Base-by-base conservation (phyloP, 2,329 filamentous ascomycete species). In the Cadophora luteo-olivacea region DNA sequence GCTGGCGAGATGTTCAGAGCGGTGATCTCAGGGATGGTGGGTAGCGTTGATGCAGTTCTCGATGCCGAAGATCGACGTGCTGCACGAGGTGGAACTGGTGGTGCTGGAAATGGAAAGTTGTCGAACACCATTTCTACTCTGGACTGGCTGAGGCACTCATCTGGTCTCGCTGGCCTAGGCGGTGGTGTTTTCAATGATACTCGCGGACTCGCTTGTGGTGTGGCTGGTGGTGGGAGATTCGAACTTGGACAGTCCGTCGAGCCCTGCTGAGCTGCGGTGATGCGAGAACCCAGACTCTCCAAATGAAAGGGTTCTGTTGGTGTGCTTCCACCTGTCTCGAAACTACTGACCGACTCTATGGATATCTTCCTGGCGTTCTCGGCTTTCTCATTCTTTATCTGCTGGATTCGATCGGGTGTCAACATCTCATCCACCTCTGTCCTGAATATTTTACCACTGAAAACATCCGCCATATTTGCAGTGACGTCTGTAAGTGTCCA, bases 371-470 rank as follows among this genome's bases (percentile, higher is more conserved):
- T 67, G 32, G 72, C 74, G 29, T 66, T 69, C 16, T 73, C 65
- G 52, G 68, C 62, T 41, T 66, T 64, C 14, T 57, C 63, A 22
- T 69, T 67, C 60, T 72, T 69, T 19, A 79, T 67, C 25, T 79
- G 77, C 71, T 86, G 82, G 29, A 88, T 78, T 48, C 83, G 82
- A 41, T 82, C 81, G 22, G 86, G 83, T 12, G 86, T 85, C 14
- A 89, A 77, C 80, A 88, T 87, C 78, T 90, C 87, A 63, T 88
- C 85, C 0, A 83, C 86, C 69, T 89, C 86, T 64, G 86, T 81
- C 58, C 82, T 82, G 75, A 89, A 88, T 57, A 85, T 80, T 54
- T 84, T 85, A 22, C 84, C 83, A 52, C 80, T 84, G 68, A 90
- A 82, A 12, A 88, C 79, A 36, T 87, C 86, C n/a, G 84, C 82